Evolutionary conservation across 179 eudicot species (phyloP), one percentile per base, ranked within the genome.

Genomic region (Heliamphora pulchella): DNA sequence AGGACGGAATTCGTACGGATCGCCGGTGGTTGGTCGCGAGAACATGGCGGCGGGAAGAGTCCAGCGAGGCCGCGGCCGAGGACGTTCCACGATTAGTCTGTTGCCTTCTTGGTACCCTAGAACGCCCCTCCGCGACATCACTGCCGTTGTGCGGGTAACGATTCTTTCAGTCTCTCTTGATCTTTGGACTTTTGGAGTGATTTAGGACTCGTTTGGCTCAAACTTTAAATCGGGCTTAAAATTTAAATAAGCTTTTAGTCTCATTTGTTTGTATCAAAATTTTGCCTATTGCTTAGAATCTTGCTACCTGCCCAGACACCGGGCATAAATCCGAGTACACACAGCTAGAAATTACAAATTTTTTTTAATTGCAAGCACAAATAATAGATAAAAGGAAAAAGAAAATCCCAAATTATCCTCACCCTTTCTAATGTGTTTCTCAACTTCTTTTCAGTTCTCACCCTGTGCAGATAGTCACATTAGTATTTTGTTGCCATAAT

Each of bases 71-170:
- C 75, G 61, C 20, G 50, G 73, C 64, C 71, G 66, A 80, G 79
- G 82, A 39, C 76, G 90, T 79, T 43, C 63, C 8, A 47, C 54
- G 69, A 78, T 78, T 5, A 86, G 87, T 55, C 78, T 79, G 66
- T 79, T 94, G 80, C 98, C 97, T 50, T 83, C 88, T 84, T 93
- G 98, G 94, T 87, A 93, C 72, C 98, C 97, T 5, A 88, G 98
- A 75, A 84, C 87, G 1, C 97, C 98, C 53, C 91, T 94, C 3
- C 82, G 87, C 57, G 97, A 94, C 62, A 85, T 94, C 2, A 94
- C 98, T 62, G 76, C 84, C 43, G 80, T 93, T 54, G 85, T 82
- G 67, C 86, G 91, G 97, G 98, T 94, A 93, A 81, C 51, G 65
- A 63, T 22, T 43, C 1, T 65, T 51, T 13, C 2, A n/a, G 17